These are phyloP conservation scores for Coix lacrymajobi DNA, from an alignment of 176 grass and related monocot genomes.

Conservation along the genomic window DNA sequence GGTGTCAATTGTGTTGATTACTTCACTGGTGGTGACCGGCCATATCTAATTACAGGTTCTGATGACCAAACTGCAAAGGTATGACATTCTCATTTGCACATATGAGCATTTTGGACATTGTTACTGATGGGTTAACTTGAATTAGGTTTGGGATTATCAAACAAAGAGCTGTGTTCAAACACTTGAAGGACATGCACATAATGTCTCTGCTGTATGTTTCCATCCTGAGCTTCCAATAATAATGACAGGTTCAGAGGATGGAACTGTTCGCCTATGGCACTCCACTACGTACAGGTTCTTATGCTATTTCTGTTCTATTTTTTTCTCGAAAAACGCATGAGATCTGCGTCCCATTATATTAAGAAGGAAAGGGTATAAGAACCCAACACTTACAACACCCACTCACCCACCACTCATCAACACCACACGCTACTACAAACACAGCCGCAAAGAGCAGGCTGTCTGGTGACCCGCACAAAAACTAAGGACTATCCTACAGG, in stretches of 20 bases:
- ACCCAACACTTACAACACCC: no score
- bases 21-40: conserved; percentile 77
- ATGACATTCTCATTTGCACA: background rate
- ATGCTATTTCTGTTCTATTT: background rate
- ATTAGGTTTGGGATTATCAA: conserved; percentile 78
- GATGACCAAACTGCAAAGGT: conserved; percentile 76
- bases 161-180: conserved; percentile 77
- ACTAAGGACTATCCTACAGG: no score
- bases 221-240: conserved; percentile 87
- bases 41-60: conserved; percentile 86
- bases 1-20: conserved; percentile 83
- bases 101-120: background rate
- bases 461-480: no score
- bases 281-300: conserved; percentile 63
- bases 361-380: no score
- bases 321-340: no score
- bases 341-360: no score
- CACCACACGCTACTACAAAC: no score
- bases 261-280: conserved; percentile 69
- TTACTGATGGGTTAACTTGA: conserved; percentile 17
- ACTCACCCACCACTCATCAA: no score
- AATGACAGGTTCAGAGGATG: conserved; percentile 74
- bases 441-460: no score
- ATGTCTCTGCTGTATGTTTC: conserved; percentile 86
- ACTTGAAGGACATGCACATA: conserved; percentile 72